Percentiles rank a stretch among this genome's conserved stretches.
These are phyloP conservation scores for Phytophthora sansomeana DNA, from an alignment of 352 stramenopile species.

Conservation along the genomic window DNA sequence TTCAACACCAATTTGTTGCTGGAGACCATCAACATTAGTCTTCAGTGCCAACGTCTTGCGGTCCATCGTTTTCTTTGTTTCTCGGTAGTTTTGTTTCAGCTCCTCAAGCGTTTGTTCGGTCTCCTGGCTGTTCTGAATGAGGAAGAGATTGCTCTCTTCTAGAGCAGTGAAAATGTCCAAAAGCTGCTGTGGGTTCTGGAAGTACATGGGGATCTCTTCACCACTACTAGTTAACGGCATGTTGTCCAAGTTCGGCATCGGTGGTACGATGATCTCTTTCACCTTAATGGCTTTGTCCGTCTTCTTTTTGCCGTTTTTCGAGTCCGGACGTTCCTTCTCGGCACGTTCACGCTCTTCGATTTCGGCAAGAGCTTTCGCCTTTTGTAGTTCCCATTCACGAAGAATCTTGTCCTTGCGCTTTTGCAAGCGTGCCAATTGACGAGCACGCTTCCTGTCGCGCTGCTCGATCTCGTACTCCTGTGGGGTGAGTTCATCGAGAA, in stretches of 20 bases:
- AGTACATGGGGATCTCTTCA: conserved; percentile 96
- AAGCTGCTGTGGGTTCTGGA: conserved; percentile 93
- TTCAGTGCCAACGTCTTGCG: conserved; percentile 86
- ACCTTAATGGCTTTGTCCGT: conserved; percentile 59
- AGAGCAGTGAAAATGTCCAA: conserved; percentile 94
- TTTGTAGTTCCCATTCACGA: conserved; percentile 72
- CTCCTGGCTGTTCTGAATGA: conserved; percentile 97
- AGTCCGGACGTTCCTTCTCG: conserved; percentile 69
- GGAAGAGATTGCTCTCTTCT: conserved; percentile 96
- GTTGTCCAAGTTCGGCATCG: conserved; percentile 74
- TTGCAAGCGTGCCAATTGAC: conserved; percentile 68
- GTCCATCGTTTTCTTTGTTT: conserved; percentile 92
- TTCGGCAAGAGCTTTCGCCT: conserved; percentile 59
- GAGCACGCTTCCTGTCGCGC: conserved; percentile 68
- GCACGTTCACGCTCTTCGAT: conserved; percentile 71
- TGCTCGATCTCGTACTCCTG: conserved; percentile 89
- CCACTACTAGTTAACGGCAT: conserved; percentile 79
- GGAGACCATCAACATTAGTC: conserved; percentile 90
- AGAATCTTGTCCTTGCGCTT: conserved; percentile 78
- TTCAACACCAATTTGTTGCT: conserved; percentile 89
- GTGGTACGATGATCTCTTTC: conserved; percentile 56
- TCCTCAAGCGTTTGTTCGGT: conserved; percentile 96
- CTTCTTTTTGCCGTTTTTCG: conserved; percentile 54
- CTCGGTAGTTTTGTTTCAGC: conserved; percentile 93
- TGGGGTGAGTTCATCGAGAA: conserved; percentile 93